Conservation (phyloP, 2,329 filamentous ascomycete species). For the Colletotrichum sp. region DNA sequence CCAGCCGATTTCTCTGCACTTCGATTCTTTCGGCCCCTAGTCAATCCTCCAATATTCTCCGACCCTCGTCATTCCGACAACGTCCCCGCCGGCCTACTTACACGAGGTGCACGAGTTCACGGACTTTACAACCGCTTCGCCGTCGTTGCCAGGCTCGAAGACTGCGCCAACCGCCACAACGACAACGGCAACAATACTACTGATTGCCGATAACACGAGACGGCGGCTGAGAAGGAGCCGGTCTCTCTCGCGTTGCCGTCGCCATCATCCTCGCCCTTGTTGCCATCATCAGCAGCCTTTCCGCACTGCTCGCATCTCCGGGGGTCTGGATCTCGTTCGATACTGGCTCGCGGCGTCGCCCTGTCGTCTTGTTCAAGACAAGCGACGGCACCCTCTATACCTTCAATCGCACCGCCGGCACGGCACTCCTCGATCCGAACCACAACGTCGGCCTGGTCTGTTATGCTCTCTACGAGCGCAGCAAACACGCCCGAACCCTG, state of each 20-base stretch:
- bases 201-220: neutral
- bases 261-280: neutral
- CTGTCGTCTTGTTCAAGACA: neutral
- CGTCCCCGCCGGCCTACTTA: neutral
- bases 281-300: neutral
- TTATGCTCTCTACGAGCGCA: neutral
- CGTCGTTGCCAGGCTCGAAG: neutral
- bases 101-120: neutral
- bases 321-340: neutral
- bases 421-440: neutral
- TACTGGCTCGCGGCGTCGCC: neutral
- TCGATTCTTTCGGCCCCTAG: neutral
- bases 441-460: neutral
- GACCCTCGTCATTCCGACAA: neutral
- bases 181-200: neutral
- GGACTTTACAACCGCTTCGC: neutral
- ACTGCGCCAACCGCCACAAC: neutral
- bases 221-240: neutral
- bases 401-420: neutral
- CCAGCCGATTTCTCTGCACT: neutral
- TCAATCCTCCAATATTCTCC: neutral
- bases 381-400: neutral
- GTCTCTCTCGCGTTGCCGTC: neutral
- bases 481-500: neutral
- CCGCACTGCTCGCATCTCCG: neutral